Conservation (phyloP, 2,329 filamentous ascomycete genomes). For the Eutypa lata region DNA sequence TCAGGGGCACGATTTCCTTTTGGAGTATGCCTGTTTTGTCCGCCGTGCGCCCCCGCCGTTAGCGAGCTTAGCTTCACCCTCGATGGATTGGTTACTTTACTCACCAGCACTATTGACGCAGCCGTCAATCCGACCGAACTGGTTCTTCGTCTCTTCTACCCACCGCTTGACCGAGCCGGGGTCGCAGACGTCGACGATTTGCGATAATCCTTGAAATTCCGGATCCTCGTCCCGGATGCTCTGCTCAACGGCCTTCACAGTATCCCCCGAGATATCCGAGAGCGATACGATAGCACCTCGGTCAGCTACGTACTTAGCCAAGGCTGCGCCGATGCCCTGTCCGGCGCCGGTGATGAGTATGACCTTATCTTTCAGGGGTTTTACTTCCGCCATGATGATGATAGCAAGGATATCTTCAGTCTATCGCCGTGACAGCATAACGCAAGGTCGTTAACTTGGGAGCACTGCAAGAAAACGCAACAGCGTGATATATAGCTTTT, state of each 20-base stretch:
- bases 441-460: too few relatives aligned
- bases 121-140: conserved; percentile 31
- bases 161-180: conserved; percentile 30
- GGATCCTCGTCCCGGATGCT: conserved; percentile 21
- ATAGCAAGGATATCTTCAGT: not conserved
- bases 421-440: not conserved
- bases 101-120: conserved; percentile 36
- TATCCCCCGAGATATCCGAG: conserved; percentile 24
- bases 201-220: conserved; percentile 18
- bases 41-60: not conserved
- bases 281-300: conserved; percentile 31
- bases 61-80: too few relatives aligned
- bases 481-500: too few relatives aligned
- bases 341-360: conserved; percentile 18
- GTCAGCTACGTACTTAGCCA: conserved; percentile 15
- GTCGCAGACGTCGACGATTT: conserved; percentile 29
- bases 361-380: conserved; percentile 17
- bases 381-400: conserved; percentile 13
- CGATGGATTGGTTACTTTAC: not conserved
- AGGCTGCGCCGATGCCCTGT: conserved; percentile 14
- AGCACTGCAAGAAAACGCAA: too few relatives aligned
- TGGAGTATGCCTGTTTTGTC: conserved; percentile 10
- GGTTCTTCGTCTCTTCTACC: conserved; percentile 29
- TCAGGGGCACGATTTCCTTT: conserved; percentile 7
- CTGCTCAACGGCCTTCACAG: conserved; percentile 21